These are phyloP conservation scores for Aspergillus aculeatinus DNA, from an alignment of 2,329 filamentous ascomycete genomes.

Conservation along the genomic window DNA sequence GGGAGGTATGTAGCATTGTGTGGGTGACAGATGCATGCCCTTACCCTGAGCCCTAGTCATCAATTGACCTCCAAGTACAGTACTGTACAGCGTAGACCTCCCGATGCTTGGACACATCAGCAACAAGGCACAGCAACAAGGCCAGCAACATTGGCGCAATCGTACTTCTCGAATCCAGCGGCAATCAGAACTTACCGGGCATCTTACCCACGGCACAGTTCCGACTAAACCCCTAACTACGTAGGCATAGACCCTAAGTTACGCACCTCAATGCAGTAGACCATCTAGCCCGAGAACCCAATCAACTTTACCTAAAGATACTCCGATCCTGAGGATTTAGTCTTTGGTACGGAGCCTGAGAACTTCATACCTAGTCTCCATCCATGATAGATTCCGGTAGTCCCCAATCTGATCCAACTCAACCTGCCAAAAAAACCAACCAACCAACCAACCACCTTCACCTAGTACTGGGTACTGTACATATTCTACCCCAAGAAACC, in stretches of 20 bases:
- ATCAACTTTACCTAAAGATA: too few species aligned
- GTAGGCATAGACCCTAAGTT: too few species aligned
- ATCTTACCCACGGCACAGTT: too few species aligned
- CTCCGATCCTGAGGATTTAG: too few species aligned
- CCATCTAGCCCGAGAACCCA: too few species aligned
- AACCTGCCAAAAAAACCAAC: neutral
- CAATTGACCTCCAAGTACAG: neutral
- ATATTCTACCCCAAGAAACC: too few species aligned
- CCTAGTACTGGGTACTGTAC: neutral
- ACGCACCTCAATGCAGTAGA: too few species aligned
- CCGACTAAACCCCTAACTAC: too few species aligned
- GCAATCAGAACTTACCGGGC: too few species aligned
- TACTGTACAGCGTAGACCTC: too few species aligned
- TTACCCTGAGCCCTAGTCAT: conserved; percentile 19
- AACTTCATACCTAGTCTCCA: too few species aligned
- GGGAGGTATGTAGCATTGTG: conserved; percentile 6
- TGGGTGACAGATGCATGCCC: conserved; percentile 8
- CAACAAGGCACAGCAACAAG: neutral
- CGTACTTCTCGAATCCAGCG: neutral
- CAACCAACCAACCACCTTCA: neutral
- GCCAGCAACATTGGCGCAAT: neutral
- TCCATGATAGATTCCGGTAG: neutral
- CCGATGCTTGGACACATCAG: neutral
- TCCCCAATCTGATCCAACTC: neutral
- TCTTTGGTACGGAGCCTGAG: too few species aligned